Evolutionary conservation across 2,329 filamentous ascomycete genomes (phyloP).

Genomic region (Beauveria sp.): DNA sequence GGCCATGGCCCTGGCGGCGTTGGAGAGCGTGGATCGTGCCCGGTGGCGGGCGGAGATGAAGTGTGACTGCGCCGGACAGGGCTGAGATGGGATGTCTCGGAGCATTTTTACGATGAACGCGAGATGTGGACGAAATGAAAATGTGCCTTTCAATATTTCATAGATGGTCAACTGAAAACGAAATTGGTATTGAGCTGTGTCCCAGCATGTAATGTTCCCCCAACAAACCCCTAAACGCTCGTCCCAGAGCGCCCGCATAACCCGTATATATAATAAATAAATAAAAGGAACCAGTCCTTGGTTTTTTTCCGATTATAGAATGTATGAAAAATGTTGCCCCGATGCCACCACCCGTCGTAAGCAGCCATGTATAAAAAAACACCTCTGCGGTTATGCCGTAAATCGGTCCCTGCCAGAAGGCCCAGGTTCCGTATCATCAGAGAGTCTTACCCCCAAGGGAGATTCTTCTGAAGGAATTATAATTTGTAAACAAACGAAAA

Average conservation of each 20-base stretch:
- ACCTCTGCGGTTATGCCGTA: too few species aligned
- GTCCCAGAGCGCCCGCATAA: neutral
- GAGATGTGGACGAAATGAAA: neutral
- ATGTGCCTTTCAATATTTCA: neutral
- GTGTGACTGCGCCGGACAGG: slow-evolving; percentile 52
- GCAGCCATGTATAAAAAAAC: neutral
- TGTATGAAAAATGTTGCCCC: neutral
- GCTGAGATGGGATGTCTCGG: neutral
- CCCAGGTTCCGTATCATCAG: neutral
- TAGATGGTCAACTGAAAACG: neutral
- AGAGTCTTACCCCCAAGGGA: too few species aligned
- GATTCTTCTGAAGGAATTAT: too few species aligned
- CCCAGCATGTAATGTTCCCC: slow-evolving; percentile 1
- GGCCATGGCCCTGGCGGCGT: slow-evolving; percentile 43
- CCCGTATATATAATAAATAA: neutral
- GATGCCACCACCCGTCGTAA: neutral
- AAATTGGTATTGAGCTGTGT: slow-evolving; percentile 8
- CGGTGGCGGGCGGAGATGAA: slow-evolving; percentile 53
- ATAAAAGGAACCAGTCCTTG: neutral
- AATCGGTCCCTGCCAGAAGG: neutral
- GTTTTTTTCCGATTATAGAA: neutral
- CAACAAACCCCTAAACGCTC: neutral
- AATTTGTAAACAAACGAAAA: neutral
- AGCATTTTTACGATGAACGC: too few species aligned
- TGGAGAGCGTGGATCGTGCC: slow-evolving; percentile 37